These are phyloP conservation scores for Alternaria infectoria DNA, from an alignment of 2,329 filamentous ascomycete genomes.

Conservation along the genomic window DNA sequence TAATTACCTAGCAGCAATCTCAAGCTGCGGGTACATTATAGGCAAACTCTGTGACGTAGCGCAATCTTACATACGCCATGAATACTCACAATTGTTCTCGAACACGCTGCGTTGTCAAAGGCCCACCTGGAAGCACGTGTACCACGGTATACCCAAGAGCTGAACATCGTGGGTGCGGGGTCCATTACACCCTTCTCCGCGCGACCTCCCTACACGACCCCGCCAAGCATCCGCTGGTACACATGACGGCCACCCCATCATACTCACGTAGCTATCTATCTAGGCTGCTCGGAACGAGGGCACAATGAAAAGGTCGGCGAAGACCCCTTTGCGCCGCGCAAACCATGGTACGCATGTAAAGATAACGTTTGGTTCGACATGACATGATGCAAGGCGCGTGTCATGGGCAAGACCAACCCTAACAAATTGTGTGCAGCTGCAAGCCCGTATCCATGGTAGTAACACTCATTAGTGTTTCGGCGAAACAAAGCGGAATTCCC, in stretches of 20 bases:
- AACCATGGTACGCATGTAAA: constrained; percentile 13
- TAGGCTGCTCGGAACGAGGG: not conserved
- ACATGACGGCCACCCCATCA: not conserved
- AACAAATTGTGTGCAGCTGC: not conserved
- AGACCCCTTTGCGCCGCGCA: not conserved
- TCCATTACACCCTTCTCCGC: not conserved
- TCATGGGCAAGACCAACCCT: not conserved
- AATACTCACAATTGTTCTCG: not conserved
- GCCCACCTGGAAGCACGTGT: not conserved
- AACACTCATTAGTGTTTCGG: not conserved
- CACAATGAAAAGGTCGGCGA: not conserved
- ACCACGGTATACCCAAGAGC: not conserved
- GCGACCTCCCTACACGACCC: not conserved
- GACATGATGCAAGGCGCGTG: constrained; percentile 14
- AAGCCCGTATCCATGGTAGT: constrained; percentile 8
- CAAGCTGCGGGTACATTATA: not conserved
- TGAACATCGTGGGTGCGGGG: not conserved
- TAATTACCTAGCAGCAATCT: not conserved
- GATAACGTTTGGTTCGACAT: constrained; percentile 10
- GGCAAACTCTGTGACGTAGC: not conserved
- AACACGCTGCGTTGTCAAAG: not conserved
- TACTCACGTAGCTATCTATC: not conserved
- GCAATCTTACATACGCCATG: not conserved
- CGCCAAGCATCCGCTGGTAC: not conserved
- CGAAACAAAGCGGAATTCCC: not conserved